These are phyloP conservation scores for Skeletonema marinoi DNA, from an alignment of 108 stramenopile genomes.

Conservation along the genomic window DNA sequence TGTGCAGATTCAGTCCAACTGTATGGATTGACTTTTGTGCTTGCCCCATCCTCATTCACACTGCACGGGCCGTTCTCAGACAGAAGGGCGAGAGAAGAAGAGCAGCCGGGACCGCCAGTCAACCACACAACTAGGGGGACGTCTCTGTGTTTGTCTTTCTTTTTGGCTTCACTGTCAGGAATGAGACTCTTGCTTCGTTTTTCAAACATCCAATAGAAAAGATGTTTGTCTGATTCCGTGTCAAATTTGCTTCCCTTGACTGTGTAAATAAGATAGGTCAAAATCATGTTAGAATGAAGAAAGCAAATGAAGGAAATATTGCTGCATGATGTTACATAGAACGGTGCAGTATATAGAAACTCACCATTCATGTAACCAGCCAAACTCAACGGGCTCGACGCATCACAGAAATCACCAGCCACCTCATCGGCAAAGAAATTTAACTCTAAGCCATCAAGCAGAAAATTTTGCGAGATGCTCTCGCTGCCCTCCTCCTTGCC, in stretches of 20 bases:
- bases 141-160: slow-evolving; percentile 22
- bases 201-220: slow-evolving; percentile 97
- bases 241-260: slow-evolving; percentile 51
- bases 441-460: slow-evolving; percentile 15
- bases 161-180: slow-evolving; percentile 25
- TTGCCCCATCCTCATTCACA: slow-evolving; percentile 86
- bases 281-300: background rate
- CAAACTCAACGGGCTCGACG: slow-evolving; percentile 35
- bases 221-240: slow-evolving; percentile 76
- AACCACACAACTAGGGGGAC: slow-evolving; percentile 94
- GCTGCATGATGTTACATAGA: too few relatives aligned
- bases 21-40: slow-evolving; percentile 87
- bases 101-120: slow-evolving; percentile 94
- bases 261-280: background rate
- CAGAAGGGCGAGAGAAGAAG: slow-evolving; percentile 88
- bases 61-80: slow-evolving; percentile 97
- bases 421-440: slow-evolving; percentile 25
- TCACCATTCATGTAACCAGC: slow-evolving; percentile 50
- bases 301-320: too few relatives aligned
- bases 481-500: background rate
- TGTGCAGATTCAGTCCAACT: slow-evolving; percentile 95
- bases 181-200: slow-evolving; percentile 58
- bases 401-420: slow-evolving; percentile 48
- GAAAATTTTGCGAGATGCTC: background rate
- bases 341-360: background rate